phyloP scores from a whole-genome alignment of 441 rosid genomes.

The Populus hybrid region DNA sequence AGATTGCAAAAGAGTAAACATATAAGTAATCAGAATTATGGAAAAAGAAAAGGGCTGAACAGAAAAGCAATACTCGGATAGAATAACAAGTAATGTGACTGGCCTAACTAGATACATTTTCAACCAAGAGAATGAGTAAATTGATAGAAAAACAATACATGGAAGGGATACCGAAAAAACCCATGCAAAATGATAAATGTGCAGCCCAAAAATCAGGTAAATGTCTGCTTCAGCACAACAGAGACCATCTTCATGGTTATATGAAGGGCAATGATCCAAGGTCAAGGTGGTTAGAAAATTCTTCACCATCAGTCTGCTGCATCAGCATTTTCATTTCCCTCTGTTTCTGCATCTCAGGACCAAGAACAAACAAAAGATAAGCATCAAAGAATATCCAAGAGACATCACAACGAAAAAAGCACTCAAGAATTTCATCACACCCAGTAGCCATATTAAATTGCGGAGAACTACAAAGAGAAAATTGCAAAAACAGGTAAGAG shows the following conservation, averaged over 20 bases:
- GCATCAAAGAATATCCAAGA: neutral
- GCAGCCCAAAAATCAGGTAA: constrained; percentile 5
- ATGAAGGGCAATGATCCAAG: neutral
- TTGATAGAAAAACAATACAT: constrained; percentile 13
- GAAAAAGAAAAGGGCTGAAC: neutral
- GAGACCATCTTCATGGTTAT: constrained; percentile 5
- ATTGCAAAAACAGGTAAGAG: neutral
- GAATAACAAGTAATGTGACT: neutral
- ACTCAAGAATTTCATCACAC: neutral
- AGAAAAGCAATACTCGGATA: neutral
- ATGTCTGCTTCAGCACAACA: neutral
- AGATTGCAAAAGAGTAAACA: neutral
- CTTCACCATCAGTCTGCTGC: constrained; percentile 22
- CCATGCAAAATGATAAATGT: neutral
- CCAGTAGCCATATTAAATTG: neutral
- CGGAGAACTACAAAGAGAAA: neutral
- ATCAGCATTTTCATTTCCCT: constrained; percentile 25
- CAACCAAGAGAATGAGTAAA: constrained; percentile 1
- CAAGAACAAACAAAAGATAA: neutral
- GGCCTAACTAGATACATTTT: constrained; percentile 11
- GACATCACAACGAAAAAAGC: neutral
- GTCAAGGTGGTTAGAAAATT: constrained; percentile 7
- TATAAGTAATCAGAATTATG: neutral
- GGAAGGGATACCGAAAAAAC: constrained; percentile 6
- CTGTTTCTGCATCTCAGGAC: constrained; percentile 23